Percentiles rank a stretch among this genome's conserved stretches.
Evolutionary conservation across 2,329 filamentous ascomycete species (phyloP).

Genomic region (Nigrospora osmanthi): DNA sequence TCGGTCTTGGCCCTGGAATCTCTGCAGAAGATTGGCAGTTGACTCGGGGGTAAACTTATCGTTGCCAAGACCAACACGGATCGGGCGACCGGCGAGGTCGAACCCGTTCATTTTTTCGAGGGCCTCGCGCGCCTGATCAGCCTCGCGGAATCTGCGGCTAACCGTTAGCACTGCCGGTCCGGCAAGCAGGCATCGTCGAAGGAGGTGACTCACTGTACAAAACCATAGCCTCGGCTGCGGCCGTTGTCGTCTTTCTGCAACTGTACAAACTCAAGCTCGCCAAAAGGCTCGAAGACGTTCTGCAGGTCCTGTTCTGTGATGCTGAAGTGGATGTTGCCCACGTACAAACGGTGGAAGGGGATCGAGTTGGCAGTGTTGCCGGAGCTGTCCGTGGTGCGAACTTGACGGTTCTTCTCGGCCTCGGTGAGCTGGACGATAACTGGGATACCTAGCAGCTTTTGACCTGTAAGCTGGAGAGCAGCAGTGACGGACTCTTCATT

Average conservation of each 20-base stretch:
- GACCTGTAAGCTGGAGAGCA: slow-evolving; percentile 95
- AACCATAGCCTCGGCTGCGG: slow-evolving; percentile 90
- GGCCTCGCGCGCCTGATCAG: slow-evolving; percentile 84
- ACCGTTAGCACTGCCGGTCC: background rate
- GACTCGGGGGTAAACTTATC: slow-evolving; percentile 99
- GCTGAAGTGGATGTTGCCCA: slow-evolving; percentile 99
- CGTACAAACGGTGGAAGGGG: slow-evolving; percentile 95
- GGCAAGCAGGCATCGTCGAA: background rate
- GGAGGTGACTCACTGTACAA: slow-evolving; percentile 76
- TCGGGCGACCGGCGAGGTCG: slow-evolving; percentile 92
- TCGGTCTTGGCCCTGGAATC: slow-evolving; percentile 75
- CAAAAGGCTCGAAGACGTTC: slow-evolving; percentile 96
- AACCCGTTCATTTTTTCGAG: slow-evolving; percentile 99
- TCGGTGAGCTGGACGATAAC: slow-evolving; percentile 98
- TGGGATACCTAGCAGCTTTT: slow-evolving; percentile 96
- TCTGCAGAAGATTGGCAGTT: slow-evolving; percentile 84
- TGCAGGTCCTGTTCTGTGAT: slow-evolving; percentile 94
- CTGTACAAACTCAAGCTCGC: slow-evolving; percentile 94
- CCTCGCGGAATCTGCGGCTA: slow-evolving; percentile 71
- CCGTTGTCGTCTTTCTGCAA: slow-evolving; percentile 92
- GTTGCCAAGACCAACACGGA: slow-evolving; percentile 97
- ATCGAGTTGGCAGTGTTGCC: slow-evolving; percentile 71
- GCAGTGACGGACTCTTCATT: slow-evolving; percentile 87
- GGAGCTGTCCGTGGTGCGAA: slow-evolving; percentile 67
- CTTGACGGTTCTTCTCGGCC: slow-evolving; percentile 98